These are phyloP conservation scores for Lentinula detonsa DNA, from an alignment of 768 basidiomycete species.

Conservation along the genomic window DNA sequence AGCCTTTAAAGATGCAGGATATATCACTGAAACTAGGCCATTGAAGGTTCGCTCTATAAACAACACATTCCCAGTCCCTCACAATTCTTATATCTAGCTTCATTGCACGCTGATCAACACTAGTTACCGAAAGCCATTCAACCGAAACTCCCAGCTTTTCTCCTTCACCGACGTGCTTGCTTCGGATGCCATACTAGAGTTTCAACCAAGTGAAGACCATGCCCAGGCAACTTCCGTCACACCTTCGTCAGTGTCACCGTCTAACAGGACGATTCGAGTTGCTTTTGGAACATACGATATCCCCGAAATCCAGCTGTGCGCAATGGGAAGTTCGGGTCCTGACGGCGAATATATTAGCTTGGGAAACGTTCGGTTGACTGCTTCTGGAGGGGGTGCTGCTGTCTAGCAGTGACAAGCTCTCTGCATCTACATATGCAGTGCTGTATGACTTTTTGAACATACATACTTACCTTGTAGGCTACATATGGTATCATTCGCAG, in stretches of 20 bases:
- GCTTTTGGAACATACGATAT: constrained; percentile 51
- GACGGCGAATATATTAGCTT: constrained; percentile 59
- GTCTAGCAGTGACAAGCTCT: neutral
- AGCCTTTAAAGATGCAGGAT: constrained; percentile 34
- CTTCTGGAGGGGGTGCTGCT: neutral
- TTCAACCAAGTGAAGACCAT: neutral
- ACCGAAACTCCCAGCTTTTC: constrained; percentile 21
- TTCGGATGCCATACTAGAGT: constrained; percentile 8
- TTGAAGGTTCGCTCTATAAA: constrained; percentile 33
- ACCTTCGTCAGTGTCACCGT: neutral
- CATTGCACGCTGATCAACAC: constrained; percentile 50
- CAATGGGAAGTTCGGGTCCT: constrained; percentile 62
- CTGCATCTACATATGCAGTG: too few species aligned
- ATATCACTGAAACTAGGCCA: constrained; percentile 40
- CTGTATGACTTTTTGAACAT: too few species aligned
- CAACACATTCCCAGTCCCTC: neutral
- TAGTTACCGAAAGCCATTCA: constrained; percentile 31
- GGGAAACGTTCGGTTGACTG: constrained; percentile 17
- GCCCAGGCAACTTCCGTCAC: neutral
- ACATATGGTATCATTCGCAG: neutral
- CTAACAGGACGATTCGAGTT: constrained; percentile 21
- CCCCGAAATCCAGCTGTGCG: constrained; percentile 57
- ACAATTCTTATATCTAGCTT: constrained; percentile 21
- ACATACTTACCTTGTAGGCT: too few species aligned
- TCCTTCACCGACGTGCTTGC: constrained; percentile 31